Percentiles rank a stretch among this genome's conserved stretches.
Conservation (phyloP, 441 rosid genomes). For the Croton setiger region DNA sequence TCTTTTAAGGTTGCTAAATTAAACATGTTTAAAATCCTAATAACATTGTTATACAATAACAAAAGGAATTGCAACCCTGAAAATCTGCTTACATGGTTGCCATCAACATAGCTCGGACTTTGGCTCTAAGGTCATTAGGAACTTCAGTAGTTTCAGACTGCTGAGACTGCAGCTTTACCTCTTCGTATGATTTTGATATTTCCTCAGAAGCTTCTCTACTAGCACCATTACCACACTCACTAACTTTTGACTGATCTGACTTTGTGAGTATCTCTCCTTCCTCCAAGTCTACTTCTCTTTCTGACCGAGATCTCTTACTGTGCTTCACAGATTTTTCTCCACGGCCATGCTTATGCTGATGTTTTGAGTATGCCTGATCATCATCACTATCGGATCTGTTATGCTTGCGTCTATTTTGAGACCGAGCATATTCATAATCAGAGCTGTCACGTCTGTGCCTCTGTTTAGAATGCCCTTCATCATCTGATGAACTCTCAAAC, state of each 20-base stretch:
- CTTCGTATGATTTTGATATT: conserved; percentile 26
- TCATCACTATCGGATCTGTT: conserved; percentile 13
- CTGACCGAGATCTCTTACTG: conserved; percentile 29
- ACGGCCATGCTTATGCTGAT: conserved; percentile 21
- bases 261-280: conserved; percentile 54
- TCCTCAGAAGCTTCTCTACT: conserved; percentile 47
- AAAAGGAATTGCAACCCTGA: not conserved
- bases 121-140: conserved; percentile 80
- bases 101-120: conserved; percentile 88
- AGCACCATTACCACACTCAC: conserved; percentile 31
- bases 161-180: conserved; percentile 26
- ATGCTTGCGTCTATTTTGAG: not conserved
- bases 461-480: no score
- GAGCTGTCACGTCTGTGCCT: conserved; percentile 6
- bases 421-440: not conserved
- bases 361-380: conserved; percentile 12
- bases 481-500: no score
- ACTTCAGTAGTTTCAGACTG: conserved; percentile 43
- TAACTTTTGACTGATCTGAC: conserved; percentile 45
- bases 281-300: conserved; percentile 47
- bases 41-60: not conserved
- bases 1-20: not conserved
- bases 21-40: not conserved
- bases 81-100: conserved; percentile 48
- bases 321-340: conserved; percentile 35